Base-by-base conservation (phyloP, 768 basidiomycete species). In the Lactifluus piperatus region DNA sequence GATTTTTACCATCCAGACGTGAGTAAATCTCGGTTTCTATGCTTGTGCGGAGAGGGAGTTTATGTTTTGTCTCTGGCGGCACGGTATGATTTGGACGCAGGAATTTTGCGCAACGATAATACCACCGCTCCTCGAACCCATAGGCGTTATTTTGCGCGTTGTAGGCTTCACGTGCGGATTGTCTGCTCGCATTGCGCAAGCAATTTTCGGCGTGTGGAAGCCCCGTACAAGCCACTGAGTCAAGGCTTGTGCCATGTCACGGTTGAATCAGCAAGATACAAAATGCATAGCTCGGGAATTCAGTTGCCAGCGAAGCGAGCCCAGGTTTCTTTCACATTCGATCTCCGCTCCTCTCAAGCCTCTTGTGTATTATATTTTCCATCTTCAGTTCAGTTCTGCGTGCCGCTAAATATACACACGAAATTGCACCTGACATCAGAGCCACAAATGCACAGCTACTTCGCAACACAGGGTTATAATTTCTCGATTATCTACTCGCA, bases 1-100 rank as follows among this genome's bases (percentile, higher is more conserved):
- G 82, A 84, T 65, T 78, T 81, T 56, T 80, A 79, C 61, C 80
- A 81, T 63, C 75, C 83, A 2, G 79, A 80, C 58, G 81, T 78
- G 34, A 49, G 39, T 10, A 20, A 63, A 27, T 43, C 4, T 16
- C 47, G n/a, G 7, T n/a, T 26, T 11, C 30, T 13, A 52, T 24
- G 2, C 0, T 36, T 18, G 14, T 14, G 11, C 5, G 3, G 43
- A 18, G 22, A 43, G 18, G 24, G 18, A 2, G 30, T 4, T 34
- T 13, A 54, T 46, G 22, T 26, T 6, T 36, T 54, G 8, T 41
- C 39, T 5, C 27, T 18, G 3, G 26, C 37, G 20, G 26, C 37
- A 18, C 18, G 48, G 22, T 27, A 30, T 14, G 56, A 67, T 69
- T 20, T 16, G 18, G n/a, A 4, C n/a, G n/a, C 49, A 78, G 74